Conservation (phyloP, 306 rosid genomes). For the Ammopiptanthus mongolicus region DNA sequence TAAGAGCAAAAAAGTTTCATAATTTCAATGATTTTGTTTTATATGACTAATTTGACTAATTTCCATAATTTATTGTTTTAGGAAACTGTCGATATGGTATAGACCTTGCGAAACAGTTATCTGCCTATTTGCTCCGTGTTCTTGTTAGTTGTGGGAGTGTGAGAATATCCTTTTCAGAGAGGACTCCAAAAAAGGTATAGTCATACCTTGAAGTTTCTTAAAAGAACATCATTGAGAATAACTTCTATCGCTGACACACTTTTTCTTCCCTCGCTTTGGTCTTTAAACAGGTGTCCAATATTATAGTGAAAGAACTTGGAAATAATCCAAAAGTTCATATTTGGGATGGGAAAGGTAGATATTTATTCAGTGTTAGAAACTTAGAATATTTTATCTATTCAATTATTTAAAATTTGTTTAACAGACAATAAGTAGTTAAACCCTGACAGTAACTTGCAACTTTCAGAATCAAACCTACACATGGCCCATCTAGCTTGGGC, state of each 20-base stretch:
- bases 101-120: slow-evolving; percentile 80
- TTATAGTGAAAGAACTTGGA: slow-evolving; percentile 65
- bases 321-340: slow-evolving; percentile 76
- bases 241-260: background rate
- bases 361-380: background rate
- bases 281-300: slow-evolving; percentile 51
- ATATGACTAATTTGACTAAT: slow-evolving; percentile 13
- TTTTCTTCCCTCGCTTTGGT: slow-evolving; percentile 1
- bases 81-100: slow-evolving; percentile 82
- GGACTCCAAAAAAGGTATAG: slow-evolving; percentile 80
- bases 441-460: background rate
- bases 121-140: slow-evolving; percentile 54
- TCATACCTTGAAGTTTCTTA: background rate
- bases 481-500: slow-evolving; percentile 98
- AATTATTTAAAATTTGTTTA: background rate
- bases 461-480: slow-evolving; percentile 70
- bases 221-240: background rate
- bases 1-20: background rate
- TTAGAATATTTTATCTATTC: slow-evolving; percentile 5
- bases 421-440: slow-evolving; percentile 3
- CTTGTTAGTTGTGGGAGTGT: slow-evolving; percentile 81
- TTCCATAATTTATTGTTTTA: slow-evolving; percentile 28
- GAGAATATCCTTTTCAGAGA: slow-evolving; percentile 82
- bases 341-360: slow-evolving; percentile 81
- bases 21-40: background rate